Evolutionary conservation across 208 protist genomes (phyloP).

Genomic region (Trypanosoma rangeli): DNA sequence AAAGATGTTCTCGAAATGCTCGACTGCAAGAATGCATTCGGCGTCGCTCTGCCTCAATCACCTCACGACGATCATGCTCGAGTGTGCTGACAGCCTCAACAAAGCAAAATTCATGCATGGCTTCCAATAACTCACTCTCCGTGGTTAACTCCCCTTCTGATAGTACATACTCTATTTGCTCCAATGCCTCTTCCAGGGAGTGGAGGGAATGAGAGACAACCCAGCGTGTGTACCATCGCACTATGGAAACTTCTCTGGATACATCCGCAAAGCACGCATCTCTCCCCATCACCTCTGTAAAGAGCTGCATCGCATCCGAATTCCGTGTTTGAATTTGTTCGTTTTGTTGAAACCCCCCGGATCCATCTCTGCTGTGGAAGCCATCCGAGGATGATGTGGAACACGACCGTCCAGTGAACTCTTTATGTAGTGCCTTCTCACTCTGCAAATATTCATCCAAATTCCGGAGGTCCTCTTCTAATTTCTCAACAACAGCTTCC

Average conservation of each 20-base stretch:
- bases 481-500: slow-evolving; percentile 44
- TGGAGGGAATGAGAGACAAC: slow-evolving; percentile 79
- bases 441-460: slow-evolving; percentile 57
- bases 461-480: slow-evolving; percentile 53
- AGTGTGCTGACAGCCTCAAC: slow-evolving; percentile 57
- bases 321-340: neutral
- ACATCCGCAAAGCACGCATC: slow-evolving; percentile 59
- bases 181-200: slow-evolving; percentile 63
- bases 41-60: slow-evolving; percentile 68
- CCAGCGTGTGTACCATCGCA: slow-evolving; percentile 87
- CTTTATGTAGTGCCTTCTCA: slow-evolving; percentile 17
- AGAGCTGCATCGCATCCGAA: slow-evolving; percentile 51
- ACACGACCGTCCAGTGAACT: neutral
- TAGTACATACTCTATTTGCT: slow-evolving; percentile 82
- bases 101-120: slow-evolving; percentile 47
- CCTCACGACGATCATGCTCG: slow-evolving; percentile 62
- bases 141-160: slow-evolving; percentile 48
- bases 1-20: slow-evolving; percentile 61
- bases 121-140: slow-evolving; percentile 50
- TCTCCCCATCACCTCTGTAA: slow-evolving; percentile 27
- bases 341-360: neutral
- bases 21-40: slow-evolving; percentile 69
- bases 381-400: neutral
- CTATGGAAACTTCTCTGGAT: slow-evolving; percentile 63
- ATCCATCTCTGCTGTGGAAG: neutral